Percentiles rank a stretch among this genome's conserved stretches.
phyloP scores from a whole-genome alignment of 148 eudicot genomes.

The Chenopodium suecicum region DNA sequence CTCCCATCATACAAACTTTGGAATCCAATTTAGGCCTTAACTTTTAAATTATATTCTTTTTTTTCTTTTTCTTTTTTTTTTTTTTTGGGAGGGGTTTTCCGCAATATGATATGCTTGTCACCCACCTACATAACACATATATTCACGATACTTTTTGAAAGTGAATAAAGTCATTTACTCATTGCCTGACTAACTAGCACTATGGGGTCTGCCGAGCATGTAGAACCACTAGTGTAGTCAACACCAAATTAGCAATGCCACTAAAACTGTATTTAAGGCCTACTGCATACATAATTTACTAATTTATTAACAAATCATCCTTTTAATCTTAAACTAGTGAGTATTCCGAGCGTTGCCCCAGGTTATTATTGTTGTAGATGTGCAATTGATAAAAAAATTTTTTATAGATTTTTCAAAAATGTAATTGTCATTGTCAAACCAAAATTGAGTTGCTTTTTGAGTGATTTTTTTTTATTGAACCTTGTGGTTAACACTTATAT shows the following conservation, averaged over 20 bases:
- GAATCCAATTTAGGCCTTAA: too few relatives aligned
- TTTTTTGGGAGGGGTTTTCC: background rate
- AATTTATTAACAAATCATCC: too few relatives aligned
- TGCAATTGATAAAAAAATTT: too few relatives aligned
- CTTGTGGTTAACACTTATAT: too few relatives aligned
- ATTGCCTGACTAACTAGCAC: background rate
- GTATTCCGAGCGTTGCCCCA: too few relatives aligned
- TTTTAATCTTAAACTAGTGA: too few relatives aligned
- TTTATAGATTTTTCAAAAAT: too few relatives aligned
- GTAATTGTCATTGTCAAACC: too few relatives aligned
- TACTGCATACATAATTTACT: background rate
- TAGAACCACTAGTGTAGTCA: background rate
- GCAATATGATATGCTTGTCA: background rate
- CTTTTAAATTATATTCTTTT: background rate
- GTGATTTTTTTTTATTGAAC: too few relatives aligned
- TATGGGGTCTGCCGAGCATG: background rate
- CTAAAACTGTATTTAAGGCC: background rate
- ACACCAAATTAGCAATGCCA: background rate
- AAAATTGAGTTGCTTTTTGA: too few relatives aligned
- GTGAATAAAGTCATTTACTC: background rate
- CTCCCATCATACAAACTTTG: too few relatives aligned
- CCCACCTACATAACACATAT: conserved; percentile 2
- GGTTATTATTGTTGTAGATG: too few relatives aligned
- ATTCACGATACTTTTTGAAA: background rate
- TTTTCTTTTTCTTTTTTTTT: background rate